phyloP scores from a whole-genome alignment of 1,139 yeast genomes.

The Blastobotrys arbuscula region DNA sequence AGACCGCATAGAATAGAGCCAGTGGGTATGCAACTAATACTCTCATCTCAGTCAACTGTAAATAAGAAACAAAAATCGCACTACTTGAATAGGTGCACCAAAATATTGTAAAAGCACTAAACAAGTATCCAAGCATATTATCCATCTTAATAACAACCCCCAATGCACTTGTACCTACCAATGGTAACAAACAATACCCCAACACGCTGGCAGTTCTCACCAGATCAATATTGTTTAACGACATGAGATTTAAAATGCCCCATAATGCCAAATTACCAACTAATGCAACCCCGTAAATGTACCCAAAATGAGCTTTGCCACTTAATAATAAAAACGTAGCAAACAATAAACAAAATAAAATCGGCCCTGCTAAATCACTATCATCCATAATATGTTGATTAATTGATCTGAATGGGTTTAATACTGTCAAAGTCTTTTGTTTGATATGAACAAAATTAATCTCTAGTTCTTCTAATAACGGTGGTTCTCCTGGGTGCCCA shows the following conservation, averaged over 20 bases:
- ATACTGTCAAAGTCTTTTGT: slow-evolving; percentile 76
- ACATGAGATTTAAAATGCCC: slow-evolving; percentile 80
- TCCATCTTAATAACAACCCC: slow-evolving; percentile 70
- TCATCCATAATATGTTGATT: slow-evolving; percentile 79
- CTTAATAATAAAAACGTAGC: slow-evolving; percentile 79
- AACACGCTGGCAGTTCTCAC: slow-evolving; percentile 81
- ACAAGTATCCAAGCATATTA: slow-evolving; percentile 64
- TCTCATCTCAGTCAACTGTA: slow-evolving; percentile 80
- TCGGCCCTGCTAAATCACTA: slow-evolving; percentile 93
- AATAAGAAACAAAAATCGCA: slow-evolving; percentile 83
- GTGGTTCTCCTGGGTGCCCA: slow-evolving; percentile 93
- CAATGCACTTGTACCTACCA: slow-evolving; percentile 70
- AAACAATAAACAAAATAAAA: slow-evolving; percentile 78
- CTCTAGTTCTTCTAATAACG: slow-evolving; percentile 86
- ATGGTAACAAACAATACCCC: slow-evolving; percentile 89
- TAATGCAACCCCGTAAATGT: slow-evolving; percentile 92
- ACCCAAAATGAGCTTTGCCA: slow-evolving; percentile 95
- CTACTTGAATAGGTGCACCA: slow-evolving; percentile 97
- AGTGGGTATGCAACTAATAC: slow-evolving; percentile 91
- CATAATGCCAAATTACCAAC: slow-evolving; percentile 86
- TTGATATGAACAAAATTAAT: slow-evolving; percentile 86
- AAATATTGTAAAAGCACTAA: slow-evolving; percentile 65
- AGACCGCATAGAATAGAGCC: slow-evolving; percentile 84
- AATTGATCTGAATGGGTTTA: slow-evolving; percentile 65
- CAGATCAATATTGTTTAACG: slow-evolving; percentile 54